Evolutionary conservation across 768 basidiomycete species (phyloP), one percentile per base, ranked within the genome.

Genomic region (Calocera cornea): DNA sequence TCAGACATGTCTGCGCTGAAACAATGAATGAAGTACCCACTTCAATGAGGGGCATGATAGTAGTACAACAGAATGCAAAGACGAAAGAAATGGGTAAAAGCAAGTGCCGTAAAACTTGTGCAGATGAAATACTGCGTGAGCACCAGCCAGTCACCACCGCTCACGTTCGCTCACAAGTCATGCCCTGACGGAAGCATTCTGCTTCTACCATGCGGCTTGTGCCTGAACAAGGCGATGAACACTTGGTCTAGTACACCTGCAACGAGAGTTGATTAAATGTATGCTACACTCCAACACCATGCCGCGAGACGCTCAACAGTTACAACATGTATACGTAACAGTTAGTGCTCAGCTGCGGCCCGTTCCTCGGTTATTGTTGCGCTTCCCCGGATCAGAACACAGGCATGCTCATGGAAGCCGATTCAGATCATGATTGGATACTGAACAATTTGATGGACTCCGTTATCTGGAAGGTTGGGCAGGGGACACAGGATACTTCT

Each of bases 31-130:
- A 17, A 54, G 27, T 24, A 12, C 74, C 27, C 67, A 77, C 76
- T 71, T 77, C 76, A 68, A 77, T 77, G 27, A 77, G 72, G 24
- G 74, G 67, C 76, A 77, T 77, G 38, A 44, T 41, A 60, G 54
- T 60, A 27, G 54, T 60, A 60, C 54, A 60, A 33, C 31, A 29
- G 54, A 60, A 60, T 38, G 36, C 11, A 60, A 31, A 5, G 54
- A 2, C 2, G 19, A 33, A 16, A 19, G 19, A 60, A 60, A 60
- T 60, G 27, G 54, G 24, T 10, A 60, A 60, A 60, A 60, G 54
- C 27, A 33, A 60, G 54, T 27, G 24, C 27, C n/a, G 31, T 31
- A 27, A 60, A 60, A 60, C 11, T 27, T 60, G 31, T 14, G 54
- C 31, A 60, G 27, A 22, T 33, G 54, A 24, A 3, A 7, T 33